Percentiles rank a stretch among this genome's conserved stretches.
phyloP scores from a whole-genome alignment of 148 eudicot genomes.

The Chenopodium quinoa region DNA sequence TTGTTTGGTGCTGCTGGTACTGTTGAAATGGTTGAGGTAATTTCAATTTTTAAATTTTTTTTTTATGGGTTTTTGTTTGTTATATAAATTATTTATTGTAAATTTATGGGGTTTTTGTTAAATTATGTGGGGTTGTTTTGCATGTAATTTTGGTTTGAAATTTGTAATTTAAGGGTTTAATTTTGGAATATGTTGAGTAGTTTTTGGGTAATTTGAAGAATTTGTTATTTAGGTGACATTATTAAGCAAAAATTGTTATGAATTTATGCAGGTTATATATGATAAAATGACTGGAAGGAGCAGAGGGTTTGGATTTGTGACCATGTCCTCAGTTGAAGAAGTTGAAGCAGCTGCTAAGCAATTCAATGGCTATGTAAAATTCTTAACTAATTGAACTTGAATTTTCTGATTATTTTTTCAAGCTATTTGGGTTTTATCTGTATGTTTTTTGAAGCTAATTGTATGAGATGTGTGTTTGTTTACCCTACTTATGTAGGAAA shows the following conservation, averaged over 20 bases:
- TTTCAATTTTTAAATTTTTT: background rate
- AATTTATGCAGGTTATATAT: conserved; percentile 54
- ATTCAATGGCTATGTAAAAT: conserved; percentile 87
- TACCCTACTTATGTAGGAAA: background rate
- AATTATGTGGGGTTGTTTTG: too few species aligned
- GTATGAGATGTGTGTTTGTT: background rate
- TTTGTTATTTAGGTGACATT: background rate
- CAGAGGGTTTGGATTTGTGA: conserved; percentile 93
- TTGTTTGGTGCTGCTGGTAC: conserved; percentile 68
- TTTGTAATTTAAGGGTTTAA: too few species aligned
- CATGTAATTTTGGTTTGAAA: too few species aligned
- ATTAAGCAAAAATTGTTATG: background rate
- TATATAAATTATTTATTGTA: too few species aligned
- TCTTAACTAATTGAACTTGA: background rate
- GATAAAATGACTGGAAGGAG: conserved; percentile 88
- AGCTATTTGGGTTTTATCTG: too few species aligned
- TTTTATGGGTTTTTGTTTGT: too few species aligned
- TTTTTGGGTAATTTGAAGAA: background rate
- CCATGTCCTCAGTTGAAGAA: conserved; percentile 84
- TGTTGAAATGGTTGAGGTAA: conserved; percentile 94
- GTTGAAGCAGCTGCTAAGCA: conserved; percentile 76
- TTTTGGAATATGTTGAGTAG: too few species aligned
- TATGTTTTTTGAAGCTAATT: background rate
- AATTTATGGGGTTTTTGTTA: too few species aligned
- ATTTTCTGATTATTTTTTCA: background rate